Conservation (phyloP, 148 eudicot genomes). For the Rhododendron williamsianum region DNA sequence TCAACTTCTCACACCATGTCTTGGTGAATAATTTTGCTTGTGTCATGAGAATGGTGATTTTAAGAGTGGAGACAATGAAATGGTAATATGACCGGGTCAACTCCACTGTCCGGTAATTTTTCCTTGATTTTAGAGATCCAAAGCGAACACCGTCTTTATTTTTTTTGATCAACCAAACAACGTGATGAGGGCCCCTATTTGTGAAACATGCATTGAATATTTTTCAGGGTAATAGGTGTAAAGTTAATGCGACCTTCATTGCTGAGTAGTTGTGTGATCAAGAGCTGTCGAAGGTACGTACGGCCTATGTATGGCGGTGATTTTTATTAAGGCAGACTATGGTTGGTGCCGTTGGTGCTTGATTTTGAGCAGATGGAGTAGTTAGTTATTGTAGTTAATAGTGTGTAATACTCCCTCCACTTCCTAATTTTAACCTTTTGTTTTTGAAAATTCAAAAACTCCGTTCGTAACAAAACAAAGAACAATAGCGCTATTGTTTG, state of each 20-base stretch:
- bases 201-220: not conserved
- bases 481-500: too few relatives aligned
- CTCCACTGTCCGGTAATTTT: too few relatives aligned
- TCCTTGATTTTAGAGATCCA: too few relatives aligned
- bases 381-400: not conserved
- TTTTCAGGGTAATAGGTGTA: not conserved
- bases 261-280: not conserved
- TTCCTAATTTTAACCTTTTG: not conserved
- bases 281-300: not conserved
- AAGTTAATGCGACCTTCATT: not conserved
- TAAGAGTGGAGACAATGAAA: too few relatives aligned
- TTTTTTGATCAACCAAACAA: not conserved
- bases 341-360: not conserved
- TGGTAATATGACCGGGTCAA: too few relatives aligned
- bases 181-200: not conserved
- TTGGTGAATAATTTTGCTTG: too few relatives aligned
- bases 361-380: not conserved
- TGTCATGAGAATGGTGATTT: too few relatives aligned
- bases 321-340: not conserved
- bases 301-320: not conserved
- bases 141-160: too few relatives aligned
- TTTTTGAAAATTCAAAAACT: too few relatives aligned
- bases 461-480: too few relatives aligned
- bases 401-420: too few relatives aligned
- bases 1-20: too few relatives aligned